Conservation (phyloP, 495 filamentous ascomycete genomes). For the Parathielavia appendiculata region DNA sequence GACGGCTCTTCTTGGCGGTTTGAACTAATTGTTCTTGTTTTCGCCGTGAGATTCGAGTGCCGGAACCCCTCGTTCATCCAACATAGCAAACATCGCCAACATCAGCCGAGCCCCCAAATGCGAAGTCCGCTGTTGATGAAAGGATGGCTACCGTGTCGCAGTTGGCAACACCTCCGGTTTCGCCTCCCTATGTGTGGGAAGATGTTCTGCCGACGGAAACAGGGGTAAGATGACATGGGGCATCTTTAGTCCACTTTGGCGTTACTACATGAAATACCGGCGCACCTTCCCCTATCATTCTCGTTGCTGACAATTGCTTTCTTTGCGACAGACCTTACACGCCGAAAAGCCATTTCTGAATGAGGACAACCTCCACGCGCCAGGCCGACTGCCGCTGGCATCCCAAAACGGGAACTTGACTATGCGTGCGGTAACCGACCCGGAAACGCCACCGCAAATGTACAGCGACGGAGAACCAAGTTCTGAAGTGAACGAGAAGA, state of each 20-base stretch:
- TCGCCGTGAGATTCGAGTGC: not conserved
- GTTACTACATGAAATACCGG: no score
- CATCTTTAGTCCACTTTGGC: not conserved
- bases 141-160: constrained; percentile 54
- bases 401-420: constrained; percentile 36
- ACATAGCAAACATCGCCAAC: constrained; percentile 7
- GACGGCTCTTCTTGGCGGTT: not conserved
- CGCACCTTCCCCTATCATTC: not conserved
- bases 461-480: constrained; percentile 18
- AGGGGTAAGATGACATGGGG: constrained; percentile 33
- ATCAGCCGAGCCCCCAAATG: constrained; percentile 13
- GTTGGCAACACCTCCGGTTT: constrained; percentile 45
- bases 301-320: constrained; percentile 8
- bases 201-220: constrained; percentile 36
- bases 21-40: not conserved
- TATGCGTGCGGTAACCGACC: constrained; percentile 10
- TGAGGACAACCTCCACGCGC: constrained; percentile 19
- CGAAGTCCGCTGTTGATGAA: constrained; percentile 14
- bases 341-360: constrained; percentile 17
- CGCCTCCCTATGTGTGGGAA: constrained; percentile 50
- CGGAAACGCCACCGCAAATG: constrained; percentile 19
- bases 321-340: constrained; percentile 16
- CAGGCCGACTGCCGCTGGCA: constrained; percentile 19
- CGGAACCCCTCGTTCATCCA: not conserved
- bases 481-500: constrained; percentile 19